phyloP scores from a whole-genome alignment of 768 basidiomycete genomes.

The Kwoniella pini region DNA sequence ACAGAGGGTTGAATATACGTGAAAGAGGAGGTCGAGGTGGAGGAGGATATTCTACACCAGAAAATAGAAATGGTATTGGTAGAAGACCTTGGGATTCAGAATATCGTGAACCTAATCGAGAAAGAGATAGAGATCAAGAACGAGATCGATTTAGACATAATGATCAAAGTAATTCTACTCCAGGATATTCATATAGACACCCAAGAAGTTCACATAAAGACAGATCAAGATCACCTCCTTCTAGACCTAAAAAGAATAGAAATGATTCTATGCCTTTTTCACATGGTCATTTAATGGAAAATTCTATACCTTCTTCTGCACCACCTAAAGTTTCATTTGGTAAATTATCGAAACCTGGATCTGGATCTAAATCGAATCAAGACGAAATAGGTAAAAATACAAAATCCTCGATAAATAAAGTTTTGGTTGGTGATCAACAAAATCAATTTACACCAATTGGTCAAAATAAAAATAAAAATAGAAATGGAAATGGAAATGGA shows the following conservation, averaged over 20 bases:
- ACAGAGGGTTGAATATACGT: neutral
- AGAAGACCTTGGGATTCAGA: constrained; percentile 33
- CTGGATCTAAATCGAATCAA: neutral
- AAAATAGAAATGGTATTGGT: neutral
- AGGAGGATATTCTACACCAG: constrained; percentile 19
- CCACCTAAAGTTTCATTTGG: constrained; percentile 34
- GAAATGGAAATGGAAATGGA: neutral
- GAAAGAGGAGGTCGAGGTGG: constrained; percentile 18
- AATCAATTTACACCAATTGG: neutral
- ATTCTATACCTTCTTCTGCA: constrained; percentile 18
- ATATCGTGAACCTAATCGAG: constrained; percentile 14
- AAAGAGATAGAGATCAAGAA: neutral
- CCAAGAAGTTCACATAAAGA: neutral
- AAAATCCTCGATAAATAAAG: constrained; percentile 7
- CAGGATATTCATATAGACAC: no score
- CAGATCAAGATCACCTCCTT: constrained; percentile 10
- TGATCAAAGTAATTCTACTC: no score
- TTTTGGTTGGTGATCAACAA: neutral
- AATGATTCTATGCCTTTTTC: constrained; percentile 24
- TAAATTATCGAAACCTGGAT: constrained; percentile 17
- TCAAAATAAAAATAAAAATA: neutral
- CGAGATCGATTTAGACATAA: neutral
- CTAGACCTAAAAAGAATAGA: neutral
- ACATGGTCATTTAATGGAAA: constrained; percentile 29
- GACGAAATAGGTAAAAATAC: constrained; percentile 11